These are phyloP conservation scores for Sclerotiophoma versabilis DNA, from an alignment of 2,329 filamentous ascomycete genomes.

Conservation along the genomic window DNA sequence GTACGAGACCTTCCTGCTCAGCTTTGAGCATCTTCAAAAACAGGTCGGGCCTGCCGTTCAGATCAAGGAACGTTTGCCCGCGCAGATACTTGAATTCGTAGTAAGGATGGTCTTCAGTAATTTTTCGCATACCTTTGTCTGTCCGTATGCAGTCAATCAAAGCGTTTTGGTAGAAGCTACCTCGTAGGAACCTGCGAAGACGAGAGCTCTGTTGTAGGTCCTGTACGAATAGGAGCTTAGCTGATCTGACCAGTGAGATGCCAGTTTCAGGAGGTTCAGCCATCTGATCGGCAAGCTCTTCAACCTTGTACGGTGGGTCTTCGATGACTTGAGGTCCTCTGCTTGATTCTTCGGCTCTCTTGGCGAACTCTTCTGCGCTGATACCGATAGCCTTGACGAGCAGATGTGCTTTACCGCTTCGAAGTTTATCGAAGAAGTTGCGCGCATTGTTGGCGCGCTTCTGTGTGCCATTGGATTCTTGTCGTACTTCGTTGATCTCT, in stretches of 20 bases:
- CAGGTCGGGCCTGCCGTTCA: slow-evolving; percentile 83
- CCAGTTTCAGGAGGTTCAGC: slow-evolving; percentile 62
- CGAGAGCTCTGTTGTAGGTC: slow-evolving; percentile 88
- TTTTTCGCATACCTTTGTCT: slow-evolving; percentile 90
- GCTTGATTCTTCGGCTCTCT: slow-evolving; percentile 81
- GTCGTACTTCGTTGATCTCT: slow-evolving; percentile 80
- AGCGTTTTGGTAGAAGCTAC: slow-evolving; percentile 82
- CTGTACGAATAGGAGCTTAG: slow-evolving; percentile 87
- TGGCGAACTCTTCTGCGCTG: slow-evolving; percentile 83
- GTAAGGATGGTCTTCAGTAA: slow-evolving; percentile 93
- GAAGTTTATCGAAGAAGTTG: slow-evolving; percentile 81
- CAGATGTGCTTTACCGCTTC: slow-evolving; percentile 78
- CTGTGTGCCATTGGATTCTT: slow-evolving; percentile 71
- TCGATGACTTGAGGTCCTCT: slow-evolving; percentile 73
- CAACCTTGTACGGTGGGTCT: slow-evolving; percentile 78
- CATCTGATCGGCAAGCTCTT: slow-evolving; percentile 85
- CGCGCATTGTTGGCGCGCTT: slow-evolving; percentile 83
- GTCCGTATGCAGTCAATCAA: slow-evolving; percentile 88
- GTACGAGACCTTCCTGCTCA: slow-evolving; percentile 90
- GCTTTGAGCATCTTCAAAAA: slow-evolving; percentile 98
- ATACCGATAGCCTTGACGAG: slow-evolving; percentile 92
- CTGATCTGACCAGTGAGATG: slow-evolving; percentile 76
- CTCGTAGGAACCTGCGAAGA: slow-evolving; percentile 85
- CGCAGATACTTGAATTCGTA: slow-evolving; percentile 98
- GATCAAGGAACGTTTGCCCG: slow-evolving; percentile 82